Evolutionary conservation across 352 stramenopile genomes (phyloP), one percentile per base, ranked within the genome.

Genomic region (Phytophthora sp.): DNA sequence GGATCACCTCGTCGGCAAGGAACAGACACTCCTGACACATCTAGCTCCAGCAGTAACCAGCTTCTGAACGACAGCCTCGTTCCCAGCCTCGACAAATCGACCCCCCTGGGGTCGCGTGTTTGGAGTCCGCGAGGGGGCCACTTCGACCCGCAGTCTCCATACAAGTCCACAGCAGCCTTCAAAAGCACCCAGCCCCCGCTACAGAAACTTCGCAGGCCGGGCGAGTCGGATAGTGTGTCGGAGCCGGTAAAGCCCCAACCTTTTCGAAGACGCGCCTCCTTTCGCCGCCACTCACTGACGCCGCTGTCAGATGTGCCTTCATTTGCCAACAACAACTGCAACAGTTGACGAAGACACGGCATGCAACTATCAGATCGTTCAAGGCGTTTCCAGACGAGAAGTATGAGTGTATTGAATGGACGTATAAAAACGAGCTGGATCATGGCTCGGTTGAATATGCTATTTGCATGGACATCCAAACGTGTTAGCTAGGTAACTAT

Each of bases 81-180:
- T 32, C 52, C 35, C 17, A 57, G 24, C n/a, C 10, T 50, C 1
- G 54, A 64, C 38, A 56, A 27, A 39, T 18, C 13, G 6, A 43
- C 30, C 15, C 11, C 56, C 1, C 32, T 52, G 27, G 45, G 45
- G 2, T 49, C 64, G 5, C 58, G 57, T 20, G 46, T 69, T 2
- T 59, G 45, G 41, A 68, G 58, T 27, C 65, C 58, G 0, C 51
- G 53, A 53, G 52, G 54, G n/a, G 58, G 41, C 7, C 59, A 62
- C 2, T 73, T 69, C n/a, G 59, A 66, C 24, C 52, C 53, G 12
- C 45, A 50, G n/a, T 73, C 65, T 18, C 59, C 65, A 13, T 69
- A 69, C 46, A 69, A 69, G 31, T 69, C 58, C 24, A 55, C 52
- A 15, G 64, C 64, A 24, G 46, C 52, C 3, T 50, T 65, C 17